phyloP scores from a whole-genome alignment of 495 filamentous ascomycete species.

The Penicillium egyptiacum region DNA sequence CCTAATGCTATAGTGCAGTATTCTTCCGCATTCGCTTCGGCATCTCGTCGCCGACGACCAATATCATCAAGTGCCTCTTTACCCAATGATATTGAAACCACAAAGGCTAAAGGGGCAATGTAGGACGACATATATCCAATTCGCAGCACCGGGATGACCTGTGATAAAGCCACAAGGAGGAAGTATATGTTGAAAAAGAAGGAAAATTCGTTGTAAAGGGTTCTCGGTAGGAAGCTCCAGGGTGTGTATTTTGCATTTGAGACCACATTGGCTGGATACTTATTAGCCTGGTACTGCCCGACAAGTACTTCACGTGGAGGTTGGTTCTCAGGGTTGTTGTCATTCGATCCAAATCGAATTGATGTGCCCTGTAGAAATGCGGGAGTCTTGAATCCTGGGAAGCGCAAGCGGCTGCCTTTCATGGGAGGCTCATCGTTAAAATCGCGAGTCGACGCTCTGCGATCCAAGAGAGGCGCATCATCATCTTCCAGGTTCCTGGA shows the following conservation, averaged over 20 bases:
- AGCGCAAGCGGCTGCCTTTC: slow-evolving; percentile 28
- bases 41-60: slow-evolving; percentile 76
- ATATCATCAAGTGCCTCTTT: slow-evolving; percentile 98
- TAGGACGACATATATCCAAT: slow-evolving; percentile 97
- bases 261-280: slow-evolving; percentile 69
- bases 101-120: slow-evolving; percentile 87
- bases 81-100: slow-evolving; percentile 84
- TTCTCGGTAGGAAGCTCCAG: slow-evolving; percentile 89
- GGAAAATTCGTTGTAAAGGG: slow-evolving; percentile 96
- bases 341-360: slow-evolving; percentile 11
- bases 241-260: slow-evolving; percentile 99
- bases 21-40: slow-evolving; percentile 90
- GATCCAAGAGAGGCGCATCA: slow-evolving; percentile 63
- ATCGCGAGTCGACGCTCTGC: slow-evolving; percentile 33
- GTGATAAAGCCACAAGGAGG: slow-evolving; percentile 88
- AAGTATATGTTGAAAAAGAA: slow-evolving; percentile 99
- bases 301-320: slow-evolving; percentile 47
- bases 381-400: slow-evolving; percentile 34
- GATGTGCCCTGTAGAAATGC: slow-evolving; percentile 23
- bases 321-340: slow-evolving; percentile 29
- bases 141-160: slow-evolving; percentile 81
- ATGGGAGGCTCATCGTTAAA: slow-evolving; percentile 29
- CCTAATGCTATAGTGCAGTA: slow-evolving; percentile 77
- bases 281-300: slow-evolving; percentile 41
- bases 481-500: slow-evolving; percentile 56